Evolutionary conservation across 2,329 filamentous ascomycete genomes (phyloP).

Genomic region (Neofusicoccum laricinum): DNA sequence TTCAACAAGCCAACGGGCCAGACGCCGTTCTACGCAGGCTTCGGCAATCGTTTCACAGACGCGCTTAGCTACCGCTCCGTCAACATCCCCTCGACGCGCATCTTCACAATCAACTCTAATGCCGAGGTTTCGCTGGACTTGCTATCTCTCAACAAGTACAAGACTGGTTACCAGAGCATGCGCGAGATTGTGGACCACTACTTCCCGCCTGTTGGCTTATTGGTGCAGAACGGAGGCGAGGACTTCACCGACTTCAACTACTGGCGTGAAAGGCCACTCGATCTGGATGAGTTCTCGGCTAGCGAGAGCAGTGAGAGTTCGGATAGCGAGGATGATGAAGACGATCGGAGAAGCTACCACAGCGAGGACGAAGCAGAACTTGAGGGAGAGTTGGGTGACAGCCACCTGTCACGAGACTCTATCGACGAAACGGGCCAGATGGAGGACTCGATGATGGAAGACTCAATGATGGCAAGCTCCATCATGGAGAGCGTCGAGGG

Average conservation of each 20-base stretch:
- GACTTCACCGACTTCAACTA: constrained; percentile 97
- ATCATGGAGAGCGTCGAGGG: constrained; percentile 41
- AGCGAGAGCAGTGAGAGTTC: constrained; percentile 55
- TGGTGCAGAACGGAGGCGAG: constrained; percentile 86
- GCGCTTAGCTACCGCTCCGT: constrained; percentile 94
- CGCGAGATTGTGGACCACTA: constrained; percentile 97
- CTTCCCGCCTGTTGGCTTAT: constrained; percentile 84
- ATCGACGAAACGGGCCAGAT: constrained; percentile 45
- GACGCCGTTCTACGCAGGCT: constrained; percentile 93
- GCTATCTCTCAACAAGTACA: constrained; percentile 87
- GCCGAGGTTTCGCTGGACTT: constrained; percentile 92
- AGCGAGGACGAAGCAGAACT: constrained; percentile 54
- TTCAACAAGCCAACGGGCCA: constrained; percentile 63
- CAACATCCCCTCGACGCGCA: constrained; percentile 88
- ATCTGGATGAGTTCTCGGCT: constrained; percentile 83
- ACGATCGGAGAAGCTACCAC: constrained; percentile 38
- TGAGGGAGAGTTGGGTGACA: constrained; percentile 52
- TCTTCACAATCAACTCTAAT: constrained; percentile 98
- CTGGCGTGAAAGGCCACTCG: constrained; percentile 82
- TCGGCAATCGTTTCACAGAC: constrained; percentile 94
- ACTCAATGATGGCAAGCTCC: constrained; percentile 5
- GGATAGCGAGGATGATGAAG: constrained; percentile 52
- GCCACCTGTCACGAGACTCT: constrained; percentile 55
- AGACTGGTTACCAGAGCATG: constrained; percentile 96
- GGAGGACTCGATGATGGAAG: constrained; percentile 48